phyloP scores from a whole-genome alignment of 1,139 yeast genomes.

The Sugiyamaella neomexicana region DNA sequence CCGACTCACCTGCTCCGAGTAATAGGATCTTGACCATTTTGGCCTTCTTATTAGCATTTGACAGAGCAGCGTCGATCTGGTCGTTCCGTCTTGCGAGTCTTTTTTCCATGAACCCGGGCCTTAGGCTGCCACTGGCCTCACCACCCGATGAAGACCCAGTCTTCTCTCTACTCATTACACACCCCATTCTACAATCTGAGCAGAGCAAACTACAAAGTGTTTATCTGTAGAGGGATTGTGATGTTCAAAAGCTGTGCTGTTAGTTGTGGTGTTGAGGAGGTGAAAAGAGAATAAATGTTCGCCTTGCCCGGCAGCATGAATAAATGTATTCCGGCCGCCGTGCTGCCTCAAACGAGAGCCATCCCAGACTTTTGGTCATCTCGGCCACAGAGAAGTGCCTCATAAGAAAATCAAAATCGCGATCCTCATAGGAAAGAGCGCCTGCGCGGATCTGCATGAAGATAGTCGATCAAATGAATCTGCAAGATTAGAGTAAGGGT shows the following conservation, averaged over 20 bases:
- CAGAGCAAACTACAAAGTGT: no score
- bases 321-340: not conserved
- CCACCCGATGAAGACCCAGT: not conserved
- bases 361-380: no score
- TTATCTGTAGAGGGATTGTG: no score
- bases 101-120: constrained; percentile 3
- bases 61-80: constrained; percentile 66
- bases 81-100: constrained; percentile 46
- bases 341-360: not conserved
- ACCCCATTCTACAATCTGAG: not conserved
- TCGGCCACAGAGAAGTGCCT: not conserved
- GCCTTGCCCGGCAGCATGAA: not conserved
- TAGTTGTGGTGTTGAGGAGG: not conserved
- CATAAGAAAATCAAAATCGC: not conserved
- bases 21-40: constrained; percentile 43
- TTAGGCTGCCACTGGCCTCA: not conserved
- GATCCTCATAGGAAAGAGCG: not conserved
- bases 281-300: not conserved
- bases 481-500: not conserved
- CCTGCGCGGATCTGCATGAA: not conserved
- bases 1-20: constrained; percentile 94
- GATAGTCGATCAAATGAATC: not conserved
- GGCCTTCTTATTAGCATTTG: constrained; percentile 53
- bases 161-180: constrained; percentile 2
- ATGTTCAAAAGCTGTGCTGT: no score